Base-by-base conservation (phyloP, 345 rosid genomes). In the Gossypium ekmanianum region DNA sequence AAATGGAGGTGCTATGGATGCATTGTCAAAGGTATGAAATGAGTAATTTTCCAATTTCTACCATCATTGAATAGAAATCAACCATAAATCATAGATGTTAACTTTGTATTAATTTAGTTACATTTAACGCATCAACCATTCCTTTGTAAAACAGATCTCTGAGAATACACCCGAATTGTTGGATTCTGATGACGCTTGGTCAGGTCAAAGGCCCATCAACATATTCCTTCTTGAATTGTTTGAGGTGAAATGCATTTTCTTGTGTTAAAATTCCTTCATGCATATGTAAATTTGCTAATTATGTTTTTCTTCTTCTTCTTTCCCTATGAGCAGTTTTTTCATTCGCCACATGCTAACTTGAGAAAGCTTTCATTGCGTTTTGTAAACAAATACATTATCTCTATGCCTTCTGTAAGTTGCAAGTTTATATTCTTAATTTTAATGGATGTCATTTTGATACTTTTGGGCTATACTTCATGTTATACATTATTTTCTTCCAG, bases 1-100 rank as follows among this genome's bases (percentile, higher is more conserved):
- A 78, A 96, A 89, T 97, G 97, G 90, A 83, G 98, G 98, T 70
- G 98, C 97, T 3, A 92, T 93, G 97, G 98, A 96, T 85, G 97
- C 98, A 9, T 81, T 93, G 74, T 93, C 97, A 14, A 96, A 92
- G 99, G 98, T 93, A 81, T 80, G 73, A 56, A 9, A 18, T 65
- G 85, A 51, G 86, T 95, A 54, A 96, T 92, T 84, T 79, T 22
- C 54, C 45, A 61, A 26, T 62, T 74, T 61, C 45, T 29, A 4
- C 11, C 67, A 61, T 48, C 8, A 34, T 29, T 48, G 59, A 61
- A 74, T 74, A 24, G 56, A 74, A 29, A 69, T 61, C 0, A 11
- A 34, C 41, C 41, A 34, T 34, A 4, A 34, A 34, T 5, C 7
- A 34, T 34, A 34, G 29, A 58, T 43, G 39, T 18, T 11, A 39